These are phyloP conservation scores for Phialocephala subalpina DNA, from an alignment of 2,329 filamentous ascomycete species.

Conservation along the genomic window DNA sequence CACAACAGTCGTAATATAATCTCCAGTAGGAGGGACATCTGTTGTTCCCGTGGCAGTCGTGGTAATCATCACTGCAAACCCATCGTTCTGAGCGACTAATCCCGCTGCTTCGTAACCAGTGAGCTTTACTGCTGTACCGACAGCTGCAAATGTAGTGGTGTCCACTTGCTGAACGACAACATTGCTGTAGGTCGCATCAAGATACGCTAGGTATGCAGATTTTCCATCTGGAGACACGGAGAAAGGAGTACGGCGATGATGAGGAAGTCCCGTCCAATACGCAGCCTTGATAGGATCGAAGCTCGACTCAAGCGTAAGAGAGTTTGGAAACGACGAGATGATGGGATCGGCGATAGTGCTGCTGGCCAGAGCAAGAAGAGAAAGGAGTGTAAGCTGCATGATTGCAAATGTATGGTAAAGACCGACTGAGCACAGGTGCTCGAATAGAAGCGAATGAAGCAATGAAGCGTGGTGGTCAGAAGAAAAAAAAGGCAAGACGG, in stretches of 20 bases:
- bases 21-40: constrained; percentile 55
- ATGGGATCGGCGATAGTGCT: constrained; percentile 31
- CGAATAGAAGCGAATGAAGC: constrained; percentile 7
- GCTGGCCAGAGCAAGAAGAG: constrained; percentile 33
- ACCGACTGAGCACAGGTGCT: constrained; percentile 30
- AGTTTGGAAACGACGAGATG: constrained; percentile 47
- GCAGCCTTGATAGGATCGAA: constrained; percentile 66
- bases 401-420: constrained; percentile 26
- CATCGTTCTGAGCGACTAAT: constrained; percentile 67
- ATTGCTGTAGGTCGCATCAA: constrained; percentile 61
- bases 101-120: constrained; percentile 66
- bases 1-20: constrained; percentile 65
- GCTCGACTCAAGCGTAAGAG: constrained; percentile 55
- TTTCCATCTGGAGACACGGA: constrained; percentile 67
- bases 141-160: constrained; percentile 60
- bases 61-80: constrained; percentile 65
- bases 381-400: constrained; percentile 37
- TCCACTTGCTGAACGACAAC: constrained; percentile 66
- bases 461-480: constrained; percentile 6
- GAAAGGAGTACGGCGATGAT: constrained; percentile 69
- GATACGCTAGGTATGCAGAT: constrained; percentile 66
- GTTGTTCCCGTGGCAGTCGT: constrained; percentile 59
- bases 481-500: not conserved
- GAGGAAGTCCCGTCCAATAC: constrained; percentile 68
- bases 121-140: constrained; percentile 59